phyloP scores from a whole-genome alignment of 148 eudicot species.

The Arctostaphylos glauca region DNA sequence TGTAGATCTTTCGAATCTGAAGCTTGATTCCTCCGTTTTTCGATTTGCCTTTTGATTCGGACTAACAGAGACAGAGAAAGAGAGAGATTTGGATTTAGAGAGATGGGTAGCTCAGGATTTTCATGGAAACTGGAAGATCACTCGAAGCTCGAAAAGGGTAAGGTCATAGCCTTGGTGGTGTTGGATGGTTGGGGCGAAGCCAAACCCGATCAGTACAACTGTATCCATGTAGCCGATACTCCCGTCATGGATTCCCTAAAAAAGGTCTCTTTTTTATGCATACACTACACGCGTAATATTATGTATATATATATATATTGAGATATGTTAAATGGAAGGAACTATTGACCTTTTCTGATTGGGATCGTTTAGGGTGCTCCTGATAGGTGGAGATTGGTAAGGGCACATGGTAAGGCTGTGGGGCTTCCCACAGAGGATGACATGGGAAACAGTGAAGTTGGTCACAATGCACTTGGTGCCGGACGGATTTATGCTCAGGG shows the following conservation, averaged over 20 bases:
- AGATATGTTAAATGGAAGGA: background rate
- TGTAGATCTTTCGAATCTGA: conserved; percentile 1
- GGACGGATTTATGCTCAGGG: conserved; percentile 94
- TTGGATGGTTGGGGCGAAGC: conserved; percentile 93
- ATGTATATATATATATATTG: background rate
- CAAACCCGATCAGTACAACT: conserved; percentile 52
- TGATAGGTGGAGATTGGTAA: conserved; percentile 82
- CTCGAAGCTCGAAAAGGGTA: conserved; percentile 67
- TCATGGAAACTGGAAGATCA: conserved; percentile 69
- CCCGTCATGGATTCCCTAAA: conserved; percentile 81
- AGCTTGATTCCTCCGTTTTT: background rate
- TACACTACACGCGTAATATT: too few species aligned
- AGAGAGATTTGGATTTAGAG: background rate
- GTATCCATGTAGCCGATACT: conserved; percentile 70
- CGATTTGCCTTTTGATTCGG: background rate
- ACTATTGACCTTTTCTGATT: background rate
- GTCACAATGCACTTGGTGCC: conserved; percentile 98
- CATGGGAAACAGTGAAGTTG: conserved; percentile 99
- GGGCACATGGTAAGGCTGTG: conserved; percentile 91
- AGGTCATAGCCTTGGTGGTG: conserved; percentile 55
- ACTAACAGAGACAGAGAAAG: too few species aligned
- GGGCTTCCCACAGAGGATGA: conserved; percentile 98
- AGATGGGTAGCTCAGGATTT: conserved; percentile 61
- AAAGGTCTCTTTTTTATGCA: conserved; percentile 24
- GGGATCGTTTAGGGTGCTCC: conserved; percentile 62